Conservation (phyloP, 2,329 filamentous ascomycete species). For the Fusarium brevicatenulatum region DNA sequence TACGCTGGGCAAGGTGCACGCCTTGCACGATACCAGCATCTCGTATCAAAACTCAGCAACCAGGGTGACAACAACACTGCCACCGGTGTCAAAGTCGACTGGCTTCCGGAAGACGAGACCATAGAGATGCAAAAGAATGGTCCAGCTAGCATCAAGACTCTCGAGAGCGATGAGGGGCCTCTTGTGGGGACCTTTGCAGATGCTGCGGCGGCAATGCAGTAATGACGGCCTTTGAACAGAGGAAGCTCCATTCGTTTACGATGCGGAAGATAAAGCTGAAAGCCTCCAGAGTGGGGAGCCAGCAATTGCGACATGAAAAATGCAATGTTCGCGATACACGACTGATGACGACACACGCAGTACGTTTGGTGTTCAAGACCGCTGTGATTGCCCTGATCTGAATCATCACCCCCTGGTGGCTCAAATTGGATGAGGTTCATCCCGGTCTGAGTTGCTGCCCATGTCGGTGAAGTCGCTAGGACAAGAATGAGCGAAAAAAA, state of each 20-base stretch:
- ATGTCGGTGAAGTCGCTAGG: constrained; percentile 21
- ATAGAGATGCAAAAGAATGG: constrained; percentile 56
- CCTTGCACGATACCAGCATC: constrained; percentile 68
- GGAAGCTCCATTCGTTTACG: neutral
- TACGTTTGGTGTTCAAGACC: constrained; percentile 12
- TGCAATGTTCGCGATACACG: constrained; percentile 8
- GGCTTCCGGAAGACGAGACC: constrained; percentile 63
- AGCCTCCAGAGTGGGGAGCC: neutral
- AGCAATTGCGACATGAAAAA: constrained; percentile 12
- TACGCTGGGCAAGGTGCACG: constrained; percentile 66
- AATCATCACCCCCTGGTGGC: constrained; percentile 2
- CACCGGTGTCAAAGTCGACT: constrained; percentile 63
- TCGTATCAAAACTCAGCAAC: constrained; percentile 67
- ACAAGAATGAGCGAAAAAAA: constrained; percentile 28
- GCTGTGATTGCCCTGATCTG: constrained; percentile 7
- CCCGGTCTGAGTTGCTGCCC: constrained; percentile 3
- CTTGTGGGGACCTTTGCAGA: constrained; percentile 71
- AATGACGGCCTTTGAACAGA: constrained; percentile 4
- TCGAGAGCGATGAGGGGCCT: constrained; percentile 52
- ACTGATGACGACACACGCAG: constrained; percentile 9
- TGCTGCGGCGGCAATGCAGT: constrained; percentile 63
- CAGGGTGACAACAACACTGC: constrained; percentile 54
- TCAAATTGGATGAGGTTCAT: constrained; percentile 1
- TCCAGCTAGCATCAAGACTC: constrained; percentile 47
- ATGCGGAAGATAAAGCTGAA: neutral